Evolutionary conservation across 257 asterid species (phyloP), one percentile per base, ranked within the genome.

Genomic region (Lavandula angustifolia): DNA sequence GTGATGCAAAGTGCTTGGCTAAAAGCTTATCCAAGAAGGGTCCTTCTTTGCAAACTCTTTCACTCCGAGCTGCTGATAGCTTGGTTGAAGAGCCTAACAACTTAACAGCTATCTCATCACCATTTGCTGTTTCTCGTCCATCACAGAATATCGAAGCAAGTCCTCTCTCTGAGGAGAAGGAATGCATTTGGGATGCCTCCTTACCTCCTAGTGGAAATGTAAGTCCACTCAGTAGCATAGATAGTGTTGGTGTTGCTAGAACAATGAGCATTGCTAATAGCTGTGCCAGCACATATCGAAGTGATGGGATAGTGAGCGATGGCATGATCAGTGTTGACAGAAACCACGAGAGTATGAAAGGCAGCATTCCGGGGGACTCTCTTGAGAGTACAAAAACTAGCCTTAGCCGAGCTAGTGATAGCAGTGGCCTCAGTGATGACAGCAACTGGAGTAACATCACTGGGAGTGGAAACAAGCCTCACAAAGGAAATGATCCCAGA

Each of bases 401-500:
- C 68, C 73, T 79, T 54, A 81, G 91, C 67, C 77, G 85, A 62
- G 83, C 76, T 7, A 84, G 87, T 54, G 87, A 79, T 61, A 79
- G 87, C 68, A 84, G 87, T 41, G 91, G 83, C 11, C 82, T 81
- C 51, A 84, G 91, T 27, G 91, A 81, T 50, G 91, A 84, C 55
- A 84, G 91, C 73, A 84, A 79, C 63, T 84, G 91, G 87, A 84
- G 91, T 69, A 81, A 79, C 60, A 64, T 74, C 40, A 81, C 85
- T 5, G 84, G 91, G 3, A 74, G 84, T 51, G 85, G 80, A 11
- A 84, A 81, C 68, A 87, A 85, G 76, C 96, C 96, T 70, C 96
- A 87, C 54, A 85, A 85, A 71, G 88, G 84, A 53, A 83, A 87
- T 54, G 94, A 87, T 50, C 73, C 73, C 31, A 81, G 96, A 64